phyloP scores from a whole-genome alignment of 345 rosid genomes.

The Populus pruinosa region DNA sequence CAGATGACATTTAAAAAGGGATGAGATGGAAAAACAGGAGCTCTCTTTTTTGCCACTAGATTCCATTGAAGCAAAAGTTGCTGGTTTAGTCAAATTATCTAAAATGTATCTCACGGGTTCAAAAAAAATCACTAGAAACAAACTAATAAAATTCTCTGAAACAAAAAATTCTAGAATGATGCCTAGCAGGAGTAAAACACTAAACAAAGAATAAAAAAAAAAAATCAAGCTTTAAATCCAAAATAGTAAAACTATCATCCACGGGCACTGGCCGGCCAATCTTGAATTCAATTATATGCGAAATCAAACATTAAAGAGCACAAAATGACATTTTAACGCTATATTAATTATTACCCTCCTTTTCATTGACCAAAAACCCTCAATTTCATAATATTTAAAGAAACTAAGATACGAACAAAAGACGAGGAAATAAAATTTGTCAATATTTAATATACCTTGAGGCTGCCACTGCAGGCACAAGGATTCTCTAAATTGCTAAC shows the following conservation, averaged over 20 bases:
- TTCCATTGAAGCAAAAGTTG: no score
- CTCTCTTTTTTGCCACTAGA: background rate
- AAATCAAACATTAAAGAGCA: background rate
- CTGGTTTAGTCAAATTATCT: background rate
- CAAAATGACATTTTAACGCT: background rate
- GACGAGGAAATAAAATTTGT: background rate
- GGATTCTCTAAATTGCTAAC: conserved; percentile 70
- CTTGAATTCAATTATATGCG: background rate
- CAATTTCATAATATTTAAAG: background rate
- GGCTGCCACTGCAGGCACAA: conserved; percentile 84
- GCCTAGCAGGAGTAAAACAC: background rate
- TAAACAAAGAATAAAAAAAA: background rate
- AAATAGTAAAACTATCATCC: background rate
- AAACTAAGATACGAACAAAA: background rate
- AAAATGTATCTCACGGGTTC: background rate
- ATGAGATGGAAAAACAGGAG: background rate
- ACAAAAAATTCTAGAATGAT: background rate
- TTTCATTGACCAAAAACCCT: background rate
- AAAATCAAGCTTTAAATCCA: background rate
- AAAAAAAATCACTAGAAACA: background rate
- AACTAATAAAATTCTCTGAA: background rate
- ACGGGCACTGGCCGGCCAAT: background rate
- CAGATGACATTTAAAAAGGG: background rate
- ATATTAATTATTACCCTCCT: background rate
- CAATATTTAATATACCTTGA: conserved; percentile 47